These are phyloP conservation scores for Poa annua DNA, from an alignment of 176 grass and related monocot genomes.

Conservation along the genomic window DNA sequence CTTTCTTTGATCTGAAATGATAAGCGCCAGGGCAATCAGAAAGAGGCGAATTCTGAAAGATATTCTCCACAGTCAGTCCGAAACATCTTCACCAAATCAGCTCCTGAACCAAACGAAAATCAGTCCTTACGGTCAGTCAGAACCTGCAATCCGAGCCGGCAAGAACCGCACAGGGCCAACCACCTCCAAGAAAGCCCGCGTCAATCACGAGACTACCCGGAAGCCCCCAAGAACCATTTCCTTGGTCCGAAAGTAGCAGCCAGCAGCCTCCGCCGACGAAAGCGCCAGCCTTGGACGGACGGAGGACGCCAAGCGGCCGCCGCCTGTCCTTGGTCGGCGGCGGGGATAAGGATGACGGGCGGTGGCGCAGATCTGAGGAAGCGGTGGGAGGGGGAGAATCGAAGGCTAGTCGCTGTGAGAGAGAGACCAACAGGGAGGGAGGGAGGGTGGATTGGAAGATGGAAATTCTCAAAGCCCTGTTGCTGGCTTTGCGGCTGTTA, in stretches of 20 bases:
- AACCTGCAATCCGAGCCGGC: conserved; percentile 12
- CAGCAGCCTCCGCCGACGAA: not conserved
- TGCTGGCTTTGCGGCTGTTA: conserved; percentile 33
- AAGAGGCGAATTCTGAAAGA: conserved; percentile 1
- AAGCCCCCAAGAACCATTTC: conserved; percentile 27
- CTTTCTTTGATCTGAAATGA: conserved; percentile 19
- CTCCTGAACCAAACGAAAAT: not conserved
- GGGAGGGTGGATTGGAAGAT: conserved; percentile 12
- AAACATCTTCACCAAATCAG: conserved; percentile 32
- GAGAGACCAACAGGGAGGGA: not conserved
- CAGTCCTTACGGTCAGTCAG: not conserved
- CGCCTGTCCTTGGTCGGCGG: not conserved
- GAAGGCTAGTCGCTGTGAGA: not conserved
- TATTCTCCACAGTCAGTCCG: not conserved
- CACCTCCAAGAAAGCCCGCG: not conserved
- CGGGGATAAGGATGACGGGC: conserved; percentile 27
- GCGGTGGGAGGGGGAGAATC: conserved; percentile 32
- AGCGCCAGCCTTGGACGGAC: not conserved
- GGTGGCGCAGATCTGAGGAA: conserved; percentile 52
- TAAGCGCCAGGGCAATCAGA: conserved; percentile 14
- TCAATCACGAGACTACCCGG: conserved; percentile 14
- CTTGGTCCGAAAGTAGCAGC: not conserved
- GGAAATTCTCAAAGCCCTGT: conserved; percentile 36
- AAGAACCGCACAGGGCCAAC: conserved; percentile 1
- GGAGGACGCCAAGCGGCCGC: not conserved